Evolutionary conservation across 192 early-diverging fungal species (phyloP), one percentile per base, ranked within the genome.

Genomic region (Mortierella antarctica): DNA sequence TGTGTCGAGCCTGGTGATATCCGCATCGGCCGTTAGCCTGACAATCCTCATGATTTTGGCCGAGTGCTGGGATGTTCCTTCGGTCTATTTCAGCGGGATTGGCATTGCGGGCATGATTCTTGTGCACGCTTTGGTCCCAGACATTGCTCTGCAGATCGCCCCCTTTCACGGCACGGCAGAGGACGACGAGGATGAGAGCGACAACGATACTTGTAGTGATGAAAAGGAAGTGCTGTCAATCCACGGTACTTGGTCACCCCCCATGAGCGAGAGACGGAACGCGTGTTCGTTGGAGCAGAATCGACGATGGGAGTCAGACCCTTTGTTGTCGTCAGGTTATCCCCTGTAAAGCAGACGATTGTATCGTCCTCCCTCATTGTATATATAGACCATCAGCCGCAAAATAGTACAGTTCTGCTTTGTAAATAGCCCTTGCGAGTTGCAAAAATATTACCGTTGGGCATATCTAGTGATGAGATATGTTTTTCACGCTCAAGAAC

Each of bases 51-150:
- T 80, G 70, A 72, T 71, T 46, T 17, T 72, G 20, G 42, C 65
- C 8, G 77, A 80, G 39, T 72, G 77, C 70, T 80, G 77, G 77
- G 77, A 80, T 55, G 53, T 71, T 1, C 77, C 77, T 21, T 67
- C 77, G 41, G 50, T 64, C 48, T 72, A 80, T 44, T 80, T 80
- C 64, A 48, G 56, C 2, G 77, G 77, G 40, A 72, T 80, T 52
- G 77, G 77, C 12, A 48, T 80, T 11, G 64, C 77, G 2, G 77
- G 77, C 0, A 72, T 72, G 44, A 80, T 80, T 42, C 54, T 80
- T 11, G 65, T 80, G 15, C 64, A 80, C 52, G 46, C 77, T 17
- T 71, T 65, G 65, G 44, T 80, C 14, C 77, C 77, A n/a, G 57
- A 72, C 53, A 42, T 55, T 4, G 46, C 53, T 4, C 17, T 72